Evolutionary conservation across 768 basidiomycete genomes (phyloP).

Genomic region (Termitomyces sp.): DNA sequence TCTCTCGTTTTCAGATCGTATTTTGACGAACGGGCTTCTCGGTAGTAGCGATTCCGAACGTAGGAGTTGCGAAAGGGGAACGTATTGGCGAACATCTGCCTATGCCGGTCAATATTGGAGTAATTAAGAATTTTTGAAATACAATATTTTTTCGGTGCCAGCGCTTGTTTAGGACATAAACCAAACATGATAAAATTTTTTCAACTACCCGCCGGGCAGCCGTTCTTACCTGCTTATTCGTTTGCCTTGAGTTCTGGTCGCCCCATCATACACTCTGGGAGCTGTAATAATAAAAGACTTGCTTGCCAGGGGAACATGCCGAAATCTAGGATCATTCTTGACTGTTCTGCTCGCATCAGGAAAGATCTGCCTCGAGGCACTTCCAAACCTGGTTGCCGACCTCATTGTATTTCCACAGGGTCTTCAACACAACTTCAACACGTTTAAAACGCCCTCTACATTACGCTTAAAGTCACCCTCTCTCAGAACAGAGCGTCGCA

Average conservation of each 20-base stretch:
- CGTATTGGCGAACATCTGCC: no score
- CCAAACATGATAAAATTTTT: background rate
- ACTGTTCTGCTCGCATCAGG: slow-evolving; percentile 11
- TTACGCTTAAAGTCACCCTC: slow-evolving; percentile 26
- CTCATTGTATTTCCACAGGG: slow-evolving; percentile 44
- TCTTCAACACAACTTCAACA: slow-evolving; percentile 41
- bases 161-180: background rate
- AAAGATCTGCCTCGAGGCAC: slow-evolving; percentile 30
- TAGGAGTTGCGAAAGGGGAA: no score
- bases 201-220: background rate
- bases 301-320: slow-evolving; percentile 13
- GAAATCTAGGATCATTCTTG: slow-evolving; percentile 10
- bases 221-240: background rate
- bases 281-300: background rate
- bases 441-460: slow-evolving; percentile 63
- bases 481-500: slow-evolving; percentile 19
- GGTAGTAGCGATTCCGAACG: no score
- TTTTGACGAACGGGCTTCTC: no score
- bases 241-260: background rate
- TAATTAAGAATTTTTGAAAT: no score
- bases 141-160: no score
- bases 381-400: slow-evolving; percentile 54
- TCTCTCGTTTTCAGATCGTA: no score
- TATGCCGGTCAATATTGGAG: no score
- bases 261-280: background rate